Evolutionary conservation across 192 early-diverging fungal species (phyloP), one percentile per base, ranked within the genome.

Genomic region (Coemansia sp.): DNA sequence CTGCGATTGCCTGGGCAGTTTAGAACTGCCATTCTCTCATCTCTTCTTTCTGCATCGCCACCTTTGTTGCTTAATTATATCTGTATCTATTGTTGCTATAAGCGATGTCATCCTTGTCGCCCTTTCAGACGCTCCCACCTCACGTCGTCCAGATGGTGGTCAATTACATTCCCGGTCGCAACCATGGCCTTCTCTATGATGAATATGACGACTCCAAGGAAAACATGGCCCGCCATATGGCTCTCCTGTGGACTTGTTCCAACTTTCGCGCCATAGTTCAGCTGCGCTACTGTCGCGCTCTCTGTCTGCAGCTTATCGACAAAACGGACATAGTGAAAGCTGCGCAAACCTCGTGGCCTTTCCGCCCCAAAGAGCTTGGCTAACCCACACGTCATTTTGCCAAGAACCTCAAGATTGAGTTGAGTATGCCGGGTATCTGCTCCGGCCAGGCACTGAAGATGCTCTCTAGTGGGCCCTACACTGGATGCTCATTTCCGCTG

Each of bases 41-140:
- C n/a, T 24, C 35, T 47, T 64, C 24, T 63, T 59, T 62, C 56
- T 68, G 18, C 52, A 7, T 39, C 20, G 15, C 44, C 59, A 47
- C 30, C 24, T 60, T 24, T 18, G 16, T 44, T 44, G 3, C 16
- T 44, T 44, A 44, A 6, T 44, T 15, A 24, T 44, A 6, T 44
- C 4, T 44, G 3, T 44, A 4, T 44, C 15, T 44, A 13, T 44
- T 16, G 5, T 44, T 16, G 8, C 34, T 35, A 35, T 13, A 44
- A 44, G 41, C 41, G 6, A 44, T 44, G 41, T 44, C 24, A 24
- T 24, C 41, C 12, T 16, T 44, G 41, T 44, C 41, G 13, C 13
- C 2, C 15, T 44, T 44, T 44, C 41, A 44, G 41, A 44, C 16
- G 2, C 41, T 44, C 16, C 41, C 41, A 4, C 16, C 13, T 44